Evolutionary conservation across 208 protist species (phyloP), one percentile per base, ranked within the genome.

Genomic region (Dictyostelium gargantuum): DNA sequence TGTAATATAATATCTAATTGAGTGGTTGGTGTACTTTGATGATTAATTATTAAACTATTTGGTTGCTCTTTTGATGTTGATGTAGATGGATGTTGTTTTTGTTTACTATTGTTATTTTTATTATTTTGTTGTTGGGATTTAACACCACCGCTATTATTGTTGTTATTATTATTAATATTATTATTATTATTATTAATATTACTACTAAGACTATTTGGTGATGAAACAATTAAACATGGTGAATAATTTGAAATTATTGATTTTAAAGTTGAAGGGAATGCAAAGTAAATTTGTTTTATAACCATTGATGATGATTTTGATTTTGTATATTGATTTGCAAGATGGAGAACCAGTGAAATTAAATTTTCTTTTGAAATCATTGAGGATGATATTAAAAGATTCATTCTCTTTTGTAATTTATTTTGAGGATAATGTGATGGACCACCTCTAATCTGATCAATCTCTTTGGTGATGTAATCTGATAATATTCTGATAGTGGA

Each of bases 1-100:
- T 89, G 82, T 44, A 89, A 52, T 21, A 58, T 48, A 10, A 73
- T 79, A 73, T 89, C 82, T 4, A 89, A 48, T 61, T 89, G 63
- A 1, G 82, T 89, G 21, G 46, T 19, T 79, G 82, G 82, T 19
- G 13, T 81, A 10, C 6, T 81, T 61, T 46, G 63, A 70, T 42
- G 10, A 77, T 50, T 54, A 35, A 66, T 38, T 11, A 42, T 48
- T 75, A 48, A 73, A n/a, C 44, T 5, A n/a, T 73, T 44, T 44
- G 29, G 17, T 44, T 38, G 29, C 44, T 44, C 19, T 75, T 44
- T 75, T 75, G 70, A 38, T 40, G 6, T 29, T 70, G 61, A 40
- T 70, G 29, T 40, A 6, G 61, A 38, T 70, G 6, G 10, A n/a
- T 29, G 26, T 74, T 38, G 19, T 46, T 75, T 32, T 40, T 44